These are phyloP conservation scores for Pascua guehoae DNA, from an alignment of 1,284 basidiomycete genomes.

Conservation along the genomic window DNA sequence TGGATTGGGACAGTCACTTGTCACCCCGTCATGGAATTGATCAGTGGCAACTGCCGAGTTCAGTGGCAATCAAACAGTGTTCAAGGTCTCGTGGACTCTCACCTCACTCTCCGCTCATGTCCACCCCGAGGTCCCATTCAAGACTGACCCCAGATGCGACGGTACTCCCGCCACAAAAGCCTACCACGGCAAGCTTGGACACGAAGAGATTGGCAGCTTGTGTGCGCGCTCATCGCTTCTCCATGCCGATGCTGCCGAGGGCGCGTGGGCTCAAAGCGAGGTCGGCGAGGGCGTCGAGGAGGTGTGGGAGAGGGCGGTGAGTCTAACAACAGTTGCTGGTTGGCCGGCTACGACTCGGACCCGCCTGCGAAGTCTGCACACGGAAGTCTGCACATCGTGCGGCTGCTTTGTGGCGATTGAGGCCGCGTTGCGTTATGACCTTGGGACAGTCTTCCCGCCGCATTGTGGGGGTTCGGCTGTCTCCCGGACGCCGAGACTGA, in stretches of 20 bases:
- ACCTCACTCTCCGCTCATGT: neutral
- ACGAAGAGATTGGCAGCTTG: slow-evolving; percentile 43
- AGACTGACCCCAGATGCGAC: slow-evolving; percentile 17
- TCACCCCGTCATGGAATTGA: no score
- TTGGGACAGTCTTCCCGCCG: no score
- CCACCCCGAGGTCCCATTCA: neutral
- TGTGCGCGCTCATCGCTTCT: slow-evolving; percentile 30
- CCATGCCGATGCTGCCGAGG: slow-evolving; percentile 34
- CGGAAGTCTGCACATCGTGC: no score
- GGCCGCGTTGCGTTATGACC: no score
- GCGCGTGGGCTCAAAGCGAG: slow-evolving; percentile 46
- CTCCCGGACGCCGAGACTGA: no score
- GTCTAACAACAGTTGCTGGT: no score
- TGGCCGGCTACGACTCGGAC: no score
- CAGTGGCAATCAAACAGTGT: no score
- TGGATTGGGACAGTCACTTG: no score
- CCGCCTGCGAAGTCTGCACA: neutral
- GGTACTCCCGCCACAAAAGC: neutral
- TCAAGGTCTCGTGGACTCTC: neutral
- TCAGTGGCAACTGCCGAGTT: no score
- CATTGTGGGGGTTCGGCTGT: no score
- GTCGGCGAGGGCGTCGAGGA: slow-evolving; percentile 50
- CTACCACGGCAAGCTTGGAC: slow-evolving; percentile 18
- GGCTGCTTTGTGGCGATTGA: no score
- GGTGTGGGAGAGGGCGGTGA: slow-evolving; percentile 44